Conservation (phyloP, 345 rosid genomes). For the Arabidopsis suecica region DNA sequence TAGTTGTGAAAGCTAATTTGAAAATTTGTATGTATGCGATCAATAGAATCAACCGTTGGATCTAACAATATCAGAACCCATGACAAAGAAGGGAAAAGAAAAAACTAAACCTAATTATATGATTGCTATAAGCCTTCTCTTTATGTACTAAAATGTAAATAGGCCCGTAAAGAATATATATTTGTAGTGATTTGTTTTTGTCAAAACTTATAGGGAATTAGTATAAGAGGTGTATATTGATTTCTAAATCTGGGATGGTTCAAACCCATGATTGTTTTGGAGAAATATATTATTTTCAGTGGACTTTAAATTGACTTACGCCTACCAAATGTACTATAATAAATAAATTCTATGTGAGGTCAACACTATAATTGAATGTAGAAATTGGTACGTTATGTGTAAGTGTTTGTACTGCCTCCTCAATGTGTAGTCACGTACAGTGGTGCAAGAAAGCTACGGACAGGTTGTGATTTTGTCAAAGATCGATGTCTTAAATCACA, state of each 20-base stretch:
- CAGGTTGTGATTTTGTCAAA: conserved; percentile 44
- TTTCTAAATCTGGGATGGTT: not conserved
- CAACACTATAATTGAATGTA: conserved; percentile 42
- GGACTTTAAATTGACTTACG: conserved; percentile 33
- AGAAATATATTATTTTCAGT: not conserved
- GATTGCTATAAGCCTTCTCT: conserved; percentile 3
- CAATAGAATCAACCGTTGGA: conserved; percentile 24
- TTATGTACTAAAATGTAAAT: conserved; percentile 2
- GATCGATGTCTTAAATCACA: conserved; percentile 35
- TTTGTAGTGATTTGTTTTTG: conserved; percentile 2
- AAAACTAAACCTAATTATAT: not conserved
- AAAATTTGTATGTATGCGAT: conserved; percentile 13
- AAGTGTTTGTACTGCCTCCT: conserved; percentile 41
- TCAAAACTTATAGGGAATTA: conserved; percentile 1
- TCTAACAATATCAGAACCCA: conserved; percentile 6
- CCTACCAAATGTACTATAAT: conserved; percentile 40
- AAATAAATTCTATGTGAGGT: conserved; percentile 34
- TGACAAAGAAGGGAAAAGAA: not conserved
- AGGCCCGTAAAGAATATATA: not conserved
- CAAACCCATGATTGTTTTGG: conserved; percentile 19
- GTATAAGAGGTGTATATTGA: not conserved
- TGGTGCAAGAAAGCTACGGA: conserved; percentile 46
- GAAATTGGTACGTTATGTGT: conserved; percentile 44
- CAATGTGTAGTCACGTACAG: conserved; percentile 45
- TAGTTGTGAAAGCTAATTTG: conserved; percentile 2